These are phyloP conservation scores for Telopea speciosissima DNA, from an alignment of 177 flowering plant species.

Conservation along the genomic window DNA sequence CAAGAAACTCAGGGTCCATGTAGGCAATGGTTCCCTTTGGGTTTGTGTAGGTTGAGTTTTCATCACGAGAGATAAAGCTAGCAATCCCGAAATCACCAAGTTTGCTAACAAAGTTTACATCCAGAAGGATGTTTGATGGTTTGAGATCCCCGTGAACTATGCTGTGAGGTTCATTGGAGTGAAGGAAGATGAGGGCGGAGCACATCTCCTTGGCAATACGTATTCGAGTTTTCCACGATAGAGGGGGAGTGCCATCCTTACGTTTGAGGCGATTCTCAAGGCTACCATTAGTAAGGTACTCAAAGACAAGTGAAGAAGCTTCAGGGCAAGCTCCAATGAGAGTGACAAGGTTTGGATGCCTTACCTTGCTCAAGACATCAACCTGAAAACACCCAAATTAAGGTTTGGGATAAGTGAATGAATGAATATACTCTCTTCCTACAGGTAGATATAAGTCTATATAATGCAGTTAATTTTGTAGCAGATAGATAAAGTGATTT, in stretches of 20 bases:
- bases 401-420: no score
- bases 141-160: conserved; percentile 75
- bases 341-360: conserved; percentile 82
- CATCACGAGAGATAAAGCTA: conserved; percentile 29
- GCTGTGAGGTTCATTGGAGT: conserved; percentile 46
- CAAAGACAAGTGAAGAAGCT: conserved; percentile 58
- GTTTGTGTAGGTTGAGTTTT: conserved; percentile 20
- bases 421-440: no score
- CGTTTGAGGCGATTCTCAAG: conserved; percentile 76
- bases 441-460: no score
- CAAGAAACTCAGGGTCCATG: conserved; percentile 67
- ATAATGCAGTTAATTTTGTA: no score
- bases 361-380: conserved; percentile 58
- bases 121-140: conserved; percentile 72
- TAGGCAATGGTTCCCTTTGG: conserved; percentile 66
- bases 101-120: conserved; percentile 49
- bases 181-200: conserved; percentile 75
- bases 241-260: conserved; percentile 59
- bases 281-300: conserved; percentile 77
- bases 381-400: conserved; percentile 48
- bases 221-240: conserved; percentile 76
- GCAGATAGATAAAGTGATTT: no score
- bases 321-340: conserved; percentile 88
- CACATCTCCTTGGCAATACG: conserved; percentile 76
- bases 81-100: conserved; percentile 78